Evolutionary conservation across 257 asterid genomes (phyloP).

Genomic region (Apocynum venetum): DNA sequence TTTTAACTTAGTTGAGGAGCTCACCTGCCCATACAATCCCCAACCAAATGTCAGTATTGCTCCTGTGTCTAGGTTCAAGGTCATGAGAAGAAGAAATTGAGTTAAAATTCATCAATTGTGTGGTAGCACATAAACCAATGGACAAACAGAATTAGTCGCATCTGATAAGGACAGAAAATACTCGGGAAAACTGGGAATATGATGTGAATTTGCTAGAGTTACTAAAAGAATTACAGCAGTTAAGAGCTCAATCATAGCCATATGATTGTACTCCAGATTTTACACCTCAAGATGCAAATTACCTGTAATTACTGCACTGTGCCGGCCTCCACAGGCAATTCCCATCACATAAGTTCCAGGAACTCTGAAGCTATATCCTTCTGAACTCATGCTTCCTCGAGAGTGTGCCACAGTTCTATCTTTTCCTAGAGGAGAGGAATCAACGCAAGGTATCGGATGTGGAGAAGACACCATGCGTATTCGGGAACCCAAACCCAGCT

Average conservation of each 20-base stretch:
- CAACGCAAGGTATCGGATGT: slow-evolving; percentile 88
- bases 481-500: slow-evolving; percentile 91
- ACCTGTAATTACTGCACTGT: slow-evolving; percentile 95
- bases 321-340: slow-evolving; percentile 98
- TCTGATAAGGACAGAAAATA: not conserved
- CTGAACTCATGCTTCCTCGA: slow-evolving; percentile 52
- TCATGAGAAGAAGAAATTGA: slow-evolving; percentile 2
- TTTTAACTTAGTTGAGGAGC: not conserved
- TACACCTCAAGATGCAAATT: not conserved
- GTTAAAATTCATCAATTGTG: not conserved
- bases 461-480: slow-evolving; percentile 97
- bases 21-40: slow-evolving; percentile 99
- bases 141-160: not conserved
- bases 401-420: slow-evolving; percentile 52
- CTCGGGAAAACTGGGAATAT: not conserved
- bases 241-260: not conserved
- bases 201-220: not conserved
- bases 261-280: not conserved
- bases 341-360: slow-evolving; percentile 79
- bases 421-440: slow-evolving; percentile 41
- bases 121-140: not conserved
- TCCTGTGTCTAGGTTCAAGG: slow-evolving; percentile 71
- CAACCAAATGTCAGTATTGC: slow-evolving; percentile 91
- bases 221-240: not conserved
- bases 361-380: slow-evolving; percentile 58